Evolutionary conservation across 768 basidiomycete species (phyloP), one percentile per base, ranked within the genome.

Genomic region (Boletus edulis): DNA sequence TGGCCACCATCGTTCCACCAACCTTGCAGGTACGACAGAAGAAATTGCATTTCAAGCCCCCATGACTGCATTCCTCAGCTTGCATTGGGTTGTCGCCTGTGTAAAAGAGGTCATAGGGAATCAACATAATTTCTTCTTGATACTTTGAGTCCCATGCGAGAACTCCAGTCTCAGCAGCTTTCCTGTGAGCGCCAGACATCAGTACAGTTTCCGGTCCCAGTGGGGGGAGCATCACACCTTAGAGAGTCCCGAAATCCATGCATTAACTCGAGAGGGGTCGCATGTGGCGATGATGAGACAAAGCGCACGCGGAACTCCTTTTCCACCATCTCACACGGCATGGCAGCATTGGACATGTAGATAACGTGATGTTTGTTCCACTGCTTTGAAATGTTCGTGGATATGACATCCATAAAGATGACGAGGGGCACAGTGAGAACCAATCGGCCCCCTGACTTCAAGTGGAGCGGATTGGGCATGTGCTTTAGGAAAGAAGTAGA

Each of bases 341-440:
- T 0, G 72, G 42, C 17, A 0, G 46, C 70, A 54, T 75, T 73
- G 0, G 67, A 71, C 55, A 74, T 58, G 29, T 75, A 75, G 0
- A 64, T 39, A 0, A 62, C 55, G 11, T 67, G 62, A 27, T 75
- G 72, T 27, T 70, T 68, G 38, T 76, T 72, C 68, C 71, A 76
- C 18, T 75, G 73, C 37, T 73, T 75, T 5, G 59, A 70, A 1
- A 56, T 51, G 24, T 75, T 74, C 0, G 63, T 73, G 0, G 64
- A 75, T 0, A 75, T 62, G 49, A 75, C 70, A 40, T 75, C 73
- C 42, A 72, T 64, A 49, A 72, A 71, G 0, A 71, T 50, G 4
- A 72, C 64, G 2, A 70, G 39, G 1, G 68, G 67, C 0, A 64
- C 49, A 0, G 43, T 22, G 34, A 22, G 18, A 3, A 53, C 52